Conservation (phyloP, 83 land plant species). For the Picea mariana region DNA sequence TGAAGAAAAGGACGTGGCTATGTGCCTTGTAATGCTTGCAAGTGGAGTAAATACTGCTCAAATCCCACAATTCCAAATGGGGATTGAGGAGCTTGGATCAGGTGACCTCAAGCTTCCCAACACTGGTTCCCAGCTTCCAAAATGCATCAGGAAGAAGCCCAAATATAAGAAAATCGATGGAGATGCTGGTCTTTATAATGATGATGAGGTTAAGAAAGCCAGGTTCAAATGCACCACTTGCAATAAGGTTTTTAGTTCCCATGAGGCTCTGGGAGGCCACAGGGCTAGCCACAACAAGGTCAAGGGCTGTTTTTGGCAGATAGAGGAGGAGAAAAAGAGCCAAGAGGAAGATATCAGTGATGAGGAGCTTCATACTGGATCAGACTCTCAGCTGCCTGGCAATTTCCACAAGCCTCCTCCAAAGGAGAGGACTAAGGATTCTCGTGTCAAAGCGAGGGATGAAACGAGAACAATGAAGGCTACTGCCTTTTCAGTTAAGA, state of each 20-base stretch:
- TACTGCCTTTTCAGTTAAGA: no score
- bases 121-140: no score
- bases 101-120: no score
- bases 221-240: slow-evolving; percentile 70
- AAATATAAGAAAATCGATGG: no score
- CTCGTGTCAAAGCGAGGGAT: not conserved
- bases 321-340: not conserved
- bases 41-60: no score
- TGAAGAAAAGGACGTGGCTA: no score
- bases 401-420: not conserved
- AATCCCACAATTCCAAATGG: no score
- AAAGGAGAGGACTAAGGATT: no score
- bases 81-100: no score
- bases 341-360: slow-evolving; percentile 21
- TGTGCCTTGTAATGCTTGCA: no score
- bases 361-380: slow-evolving; percentile 18
- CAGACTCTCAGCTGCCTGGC: slow-evolving; percentile 21
- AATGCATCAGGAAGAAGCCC: no score
- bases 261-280: slow-evolving; percentile 38
- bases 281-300: slow-evolving; percentile 80
- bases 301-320: slow-evolving; percentile 28
- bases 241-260: slow-evolving; percentile 55
- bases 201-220: slow-evolving; percentile 8
- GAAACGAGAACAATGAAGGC: not conserved
- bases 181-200: no score